Base-by-base conservation (phyloP, 1,284 basidiomycete genomes). In the Puccinia hordei region DNA sequence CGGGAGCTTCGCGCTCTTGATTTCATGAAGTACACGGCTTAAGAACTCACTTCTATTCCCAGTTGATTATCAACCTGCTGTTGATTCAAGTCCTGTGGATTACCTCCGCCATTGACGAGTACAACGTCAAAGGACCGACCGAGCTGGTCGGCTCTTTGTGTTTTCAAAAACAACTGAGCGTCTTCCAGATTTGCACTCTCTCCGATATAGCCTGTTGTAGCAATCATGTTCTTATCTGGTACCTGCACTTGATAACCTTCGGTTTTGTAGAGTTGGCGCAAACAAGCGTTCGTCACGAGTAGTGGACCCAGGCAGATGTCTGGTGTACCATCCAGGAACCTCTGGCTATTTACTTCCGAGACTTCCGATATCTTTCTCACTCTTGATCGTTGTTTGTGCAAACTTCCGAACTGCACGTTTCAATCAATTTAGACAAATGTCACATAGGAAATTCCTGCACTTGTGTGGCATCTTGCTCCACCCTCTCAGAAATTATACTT, bases 171-270 rank as follows among this genome's bases (percentile, higher is more conserved):
- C 27, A 63, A 53, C 30, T 73, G 71, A 38, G 71, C 57, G 27
- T 80, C 78, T 41, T 61, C 61, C 8, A 73, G 73, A 57, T 80
- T 80, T 24, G 78, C 59, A 65, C 55, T 35, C 71, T 80, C 78
- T 15, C 61, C 71, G 13, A 80, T 57, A 33, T 51, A 80, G n/a
- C 78, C 78, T 1, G 78, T 80, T 8, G 59, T 80, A 12, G 69
- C 78, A 63, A 80, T 80, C 24, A 51, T 63, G 55, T 80, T 80
- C 46, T 41, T 63, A 15, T 59, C 69, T 13, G 59, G 33, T 27
- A 44, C 22, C 49, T 65, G 41, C 10, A 65, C 57, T 55, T 80
- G 22, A 35, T 80, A 80, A 44, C 46, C 35, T 30, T 73, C 59
- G 19, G 71, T 73, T 41, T 73, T 33, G 22, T 80, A 80, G 24